Base-by-base conservation (phyloP, 2,329 filamentous ascomycete species). In the Trichoderma oligosporum region DNA sequence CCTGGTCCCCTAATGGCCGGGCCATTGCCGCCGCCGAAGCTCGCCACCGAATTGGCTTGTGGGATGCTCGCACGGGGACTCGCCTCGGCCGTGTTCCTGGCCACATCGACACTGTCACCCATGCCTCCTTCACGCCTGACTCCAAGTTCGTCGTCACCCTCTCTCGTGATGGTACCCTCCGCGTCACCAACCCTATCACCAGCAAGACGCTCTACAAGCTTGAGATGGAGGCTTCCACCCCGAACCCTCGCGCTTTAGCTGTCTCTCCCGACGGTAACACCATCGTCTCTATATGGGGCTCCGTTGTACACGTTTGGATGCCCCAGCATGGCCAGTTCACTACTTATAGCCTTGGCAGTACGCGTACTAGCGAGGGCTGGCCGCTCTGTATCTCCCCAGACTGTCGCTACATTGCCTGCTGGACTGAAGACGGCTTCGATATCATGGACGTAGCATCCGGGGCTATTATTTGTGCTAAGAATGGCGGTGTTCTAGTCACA, bases 391-490 rank as follows among this genome's bases (percentile, higher is more conserved):
- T 76, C 29, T 76, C 74, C 4, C 64, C 70, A 1, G 72, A 76
- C 59, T 69, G 69, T 22, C 61, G 68, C 41, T 74, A 69, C 60
- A 65, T 76, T 63, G 67, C 64, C 16, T 73, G 71, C 60, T 66
- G 74, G 58, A 76, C 71, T 0, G 74, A 76, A 52, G 68, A 70
- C 3, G 74, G 74, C 6, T 71, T 76, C 52, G 74, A 76, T 20
- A 61, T 76, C 16, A 72, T 73, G 64, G 72, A 76, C 11, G 62
- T 73, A 24, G 60, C 59, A 8, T 70, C 72, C 1, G 74, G 74
- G 0, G 57, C 55, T 2, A 61, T 74, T 1, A 58, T 71, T 0
- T 70, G 67, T 14, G 69, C 69, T 22, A 61, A 61, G 35, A 20
- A 41, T 0, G 64, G 58, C 27, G 64, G 62, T 1, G 64, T 60